These are phyloP conservation scores for Geranomyces michiganensis DNA, from an alignment of 192 early-diverging fungal genomes.

Conservation along the genomic window DNA sequence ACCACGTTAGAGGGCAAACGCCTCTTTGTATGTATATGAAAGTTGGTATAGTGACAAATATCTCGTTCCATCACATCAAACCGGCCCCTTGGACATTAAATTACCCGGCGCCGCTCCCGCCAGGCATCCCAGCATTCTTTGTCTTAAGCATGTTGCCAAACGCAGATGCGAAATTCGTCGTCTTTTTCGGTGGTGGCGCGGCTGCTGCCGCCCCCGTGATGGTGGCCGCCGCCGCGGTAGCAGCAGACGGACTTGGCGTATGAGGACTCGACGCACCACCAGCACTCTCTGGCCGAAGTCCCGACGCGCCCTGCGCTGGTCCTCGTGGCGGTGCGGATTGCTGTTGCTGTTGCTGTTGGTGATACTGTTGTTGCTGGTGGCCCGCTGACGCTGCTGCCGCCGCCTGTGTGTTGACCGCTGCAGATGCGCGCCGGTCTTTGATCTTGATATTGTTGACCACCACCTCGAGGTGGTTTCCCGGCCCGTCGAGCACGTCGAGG, in stretches of 20 bases:
- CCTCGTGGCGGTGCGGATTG: not conserved
- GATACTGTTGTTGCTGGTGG: not conserved
- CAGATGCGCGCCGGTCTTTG: slow-evolving; percentile 47
- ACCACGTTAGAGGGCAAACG: no score
- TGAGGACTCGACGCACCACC: not conserved
- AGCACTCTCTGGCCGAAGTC: not conserved
- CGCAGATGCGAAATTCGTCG: slow-evolving; percentile 33
- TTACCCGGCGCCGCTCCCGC: not conserved
- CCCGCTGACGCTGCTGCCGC: not conserved
- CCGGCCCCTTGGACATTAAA: no score
- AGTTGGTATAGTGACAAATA: no score
- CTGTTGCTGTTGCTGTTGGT: not conserved
- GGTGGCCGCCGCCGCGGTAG: slow-evolving; percentile 1
- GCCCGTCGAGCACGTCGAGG: slow-evolving; percentile 72
- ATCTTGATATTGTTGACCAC: slow-evolving; percentile 81
- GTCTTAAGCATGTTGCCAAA: slow-evolving; percentile 36
- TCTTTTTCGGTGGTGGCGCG: slow-evolving; percentile 11
- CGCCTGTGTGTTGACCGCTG: not conserved
- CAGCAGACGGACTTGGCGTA: not conserved
- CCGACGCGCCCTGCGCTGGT: not conserved
- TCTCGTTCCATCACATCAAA: no score
- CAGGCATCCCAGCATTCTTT: slow-evolving; percentile 16
- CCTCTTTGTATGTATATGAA: no score
- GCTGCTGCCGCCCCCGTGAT: not conserved
- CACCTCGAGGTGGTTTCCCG: slow-evolving; percentile 74